Evolutionary conservation across 306 rosid genomes (phyloP).

Genomic region (Abrus precatorius): DNA sequence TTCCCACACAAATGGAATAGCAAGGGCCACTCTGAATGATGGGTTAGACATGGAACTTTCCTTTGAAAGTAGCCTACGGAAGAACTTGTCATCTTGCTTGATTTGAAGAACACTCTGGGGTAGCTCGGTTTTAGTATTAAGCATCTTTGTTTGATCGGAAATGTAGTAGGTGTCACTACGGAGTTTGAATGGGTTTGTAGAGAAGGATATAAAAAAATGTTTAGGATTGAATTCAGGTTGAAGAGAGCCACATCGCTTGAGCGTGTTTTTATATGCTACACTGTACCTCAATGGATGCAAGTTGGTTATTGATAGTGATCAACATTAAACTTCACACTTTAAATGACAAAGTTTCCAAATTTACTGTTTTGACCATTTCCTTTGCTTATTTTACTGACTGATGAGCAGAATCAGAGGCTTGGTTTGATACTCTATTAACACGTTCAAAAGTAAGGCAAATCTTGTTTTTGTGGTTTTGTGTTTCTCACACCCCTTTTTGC

Average conservation of each 20-base stretch:
- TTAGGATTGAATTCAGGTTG: constrained; percentile 16
- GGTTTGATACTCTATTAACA: neutral
- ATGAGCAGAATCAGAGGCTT: constrained; percentile 1
- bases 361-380: constrained; percentile 32
- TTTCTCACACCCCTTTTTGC: too few species aligned
- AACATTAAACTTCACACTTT: constrained; percentile 16
- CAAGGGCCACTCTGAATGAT: constrained; percentile 71
- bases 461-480: neutral
- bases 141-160: constrained; percentile 51
- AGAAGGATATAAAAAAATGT: constrained; percentile 9
- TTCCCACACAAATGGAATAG: constrained; percentile 86
- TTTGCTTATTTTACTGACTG: neutral
- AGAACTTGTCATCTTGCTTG: constrained; percentile 70
- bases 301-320: constrained; percentile 23
- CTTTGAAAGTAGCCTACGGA: constrained; percentile 69
- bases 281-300: constrained; percentile 14
- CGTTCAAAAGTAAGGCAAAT: neutral
- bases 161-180: neutral
- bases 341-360: neutral
- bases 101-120: constrained; percentile 61
- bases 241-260: constrained; percentile 21
- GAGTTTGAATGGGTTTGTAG: neutral
- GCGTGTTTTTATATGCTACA: constrained; percentile 36
- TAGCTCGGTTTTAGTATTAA: constrained; percentile 52
- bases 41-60: constrained; percentile 73